Conservation (phyloP, 345 rosid species). For the Alliaria petiolata region DNA sequence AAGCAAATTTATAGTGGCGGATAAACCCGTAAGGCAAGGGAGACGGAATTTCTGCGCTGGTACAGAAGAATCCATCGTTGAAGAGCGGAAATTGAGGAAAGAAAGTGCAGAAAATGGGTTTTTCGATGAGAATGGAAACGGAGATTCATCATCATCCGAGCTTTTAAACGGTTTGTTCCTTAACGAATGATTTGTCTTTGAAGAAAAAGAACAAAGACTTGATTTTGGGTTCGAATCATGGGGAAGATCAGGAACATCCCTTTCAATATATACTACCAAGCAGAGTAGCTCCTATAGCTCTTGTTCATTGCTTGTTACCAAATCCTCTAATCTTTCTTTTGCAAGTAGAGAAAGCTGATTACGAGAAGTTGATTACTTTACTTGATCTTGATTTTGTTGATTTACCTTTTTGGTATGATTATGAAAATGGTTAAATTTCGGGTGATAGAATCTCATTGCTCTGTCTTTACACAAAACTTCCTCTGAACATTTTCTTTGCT, state of each 20-base stretch:
- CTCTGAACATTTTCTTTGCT: not conserved
- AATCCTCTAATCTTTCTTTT: not conserved
- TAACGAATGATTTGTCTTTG: conserved; percentile 26
- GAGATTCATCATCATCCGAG: conserved; percentile 39
- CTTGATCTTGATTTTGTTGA: no score
- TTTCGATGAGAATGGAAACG: conserved; percentile 54
- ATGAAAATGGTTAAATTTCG: no score
- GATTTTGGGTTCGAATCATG: not conserved
- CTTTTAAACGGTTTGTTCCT: conserved; percentile 57
- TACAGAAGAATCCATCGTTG: conserved; percentile 56
- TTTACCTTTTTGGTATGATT: no score
- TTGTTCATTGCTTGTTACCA: not conserved
- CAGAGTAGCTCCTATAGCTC: not conserved
- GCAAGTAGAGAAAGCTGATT: not conserved
- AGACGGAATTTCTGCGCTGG: conserved; percentile 57
- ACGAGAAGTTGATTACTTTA: no score
- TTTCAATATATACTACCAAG: not conserved
- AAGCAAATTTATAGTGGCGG: conserved; percentile 81
- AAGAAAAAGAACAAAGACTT: not conserved
- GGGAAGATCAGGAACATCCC: not conserved
- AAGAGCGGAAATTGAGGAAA: conserved; percentile 61
- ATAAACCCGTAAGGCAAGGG: conserved; percentile 54
- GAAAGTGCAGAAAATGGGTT: conserved; percentile 56
- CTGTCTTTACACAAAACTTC: not conserved
- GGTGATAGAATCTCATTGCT: not conserved